A percentile compares a stretch with the other conserved stretches of the same genome.
phyloP scores from a whole-genome alignment of 1,284 basidiomycete genomes.

The Paramarasmius palmivorus region DNA sequence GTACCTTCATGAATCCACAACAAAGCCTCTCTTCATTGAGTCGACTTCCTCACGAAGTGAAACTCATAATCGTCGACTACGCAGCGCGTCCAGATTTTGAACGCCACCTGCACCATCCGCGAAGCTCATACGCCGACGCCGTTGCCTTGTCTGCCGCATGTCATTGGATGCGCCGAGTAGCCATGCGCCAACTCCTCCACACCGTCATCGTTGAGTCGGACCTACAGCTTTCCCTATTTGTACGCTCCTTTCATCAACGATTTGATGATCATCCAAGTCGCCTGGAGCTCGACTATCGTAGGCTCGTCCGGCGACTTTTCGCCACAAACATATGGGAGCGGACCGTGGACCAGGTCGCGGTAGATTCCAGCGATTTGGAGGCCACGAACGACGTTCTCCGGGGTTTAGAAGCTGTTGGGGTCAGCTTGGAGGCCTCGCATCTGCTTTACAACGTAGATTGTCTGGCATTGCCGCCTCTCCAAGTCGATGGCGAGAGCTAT shows the following conservation, averaged over 20 bases:
- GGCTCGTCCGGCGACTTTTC: conserved; percentile 32
- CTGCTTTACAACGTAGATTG: conserved; percentile 31
- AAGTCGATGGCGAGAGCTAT: conserved; percentile 27
- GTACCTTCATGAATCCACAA: no score
- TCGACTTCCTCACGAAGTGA: not conserved
- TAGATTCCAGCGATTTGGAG: conserved; percentile 22
- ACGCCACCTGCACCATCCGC: not conserved
- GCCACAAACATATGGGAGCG: conserved; percentile 28
- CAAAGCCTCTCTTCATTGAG: not conserved
- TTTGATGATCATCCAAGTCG: conserved; percentile 16
- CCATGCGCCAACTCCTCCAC: conserved; percentile 38
- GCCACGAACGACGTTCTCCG: conserved; percentile 30
- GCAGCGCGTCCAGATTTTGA: not conserved
- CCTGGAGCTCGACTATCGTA: conserved; percentile 31
- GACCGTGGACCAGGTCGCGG: conserved; percentile 21
- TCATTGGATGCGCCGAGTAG: conserved; percentile 26
- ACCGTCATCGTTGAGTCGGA: conserved; percentile 33
- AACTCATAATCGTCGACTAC: not conserved
- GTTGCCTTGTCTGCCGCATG: conserved; percentile 33
- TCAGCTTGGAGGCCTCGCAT: conserved; percentile 28
- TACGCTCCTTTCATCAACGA: conserved; percentile 25
- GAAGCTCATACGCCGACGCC: conserved; percentile 30
- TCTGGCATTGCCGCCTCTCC: conserved; percentile 13
- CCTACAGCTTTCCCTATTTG: conserved; percentile 28
- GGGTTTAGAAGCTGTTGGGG: conserved; percentile 27